These are phyloP conservation scores for Rhipidocladum racemiflorum DNA, from an alignment of 176 grass and related monocot species.

Conservation along the genomic window DNA sequence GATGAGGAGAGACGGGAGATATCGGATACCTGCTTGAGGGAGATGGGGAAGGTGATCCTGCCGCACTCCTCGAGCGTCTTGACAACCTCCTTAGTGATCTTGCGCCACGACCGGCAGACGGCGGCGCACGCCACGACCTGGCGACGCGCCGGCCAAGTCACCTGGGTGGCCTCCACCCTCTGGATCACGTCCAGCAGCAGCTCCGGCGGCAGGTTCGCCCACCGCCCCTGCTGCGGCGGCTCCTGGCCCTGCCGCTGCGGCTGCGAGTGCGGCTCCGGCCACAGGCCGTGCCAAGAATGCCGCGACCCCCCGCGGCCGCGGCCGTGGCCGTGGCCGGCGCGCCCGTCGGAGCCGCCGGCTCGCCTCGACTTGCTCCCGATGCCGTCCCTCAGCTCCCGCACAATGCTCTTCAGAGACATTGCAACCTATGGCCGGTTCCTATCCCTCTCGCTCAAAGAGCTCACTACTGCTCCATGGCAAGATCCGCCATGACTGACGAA, in stretches of 20 bases:
- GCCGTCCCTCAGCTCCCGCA: constrained; percentile 78
- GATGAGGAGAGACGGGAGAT: neutral
- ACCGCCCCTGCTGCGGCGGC: constrained; percentile 63
- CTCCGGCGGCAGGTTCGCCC: constrained; percentile 91
- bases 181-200: constrained; percentile 92
- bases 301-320: constrained; percentile 43
- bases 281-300: constrained; percentile 59
- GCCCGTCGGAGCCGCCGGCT: constrained; percentile 35
- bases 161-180: constrained; percentile 84
- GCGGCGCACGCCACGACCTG: constrained; percentile 78
- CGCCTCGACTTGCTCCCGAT: constrained; percentile 81
- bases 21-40: constrained; percentile 79
- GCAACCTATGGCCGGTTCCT: constrained; percentile 6
- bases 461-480: constrained; percentile 33
- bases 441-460: constrained; percentile 27
- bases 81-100: constrained; percentile 86
- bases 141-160: constrained; percentile 73
- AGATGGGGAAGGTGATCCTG: constrained; percentile 94
- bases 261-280: constrained; percentile 46
- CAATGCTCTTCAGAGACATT: constrained; percentile 91
- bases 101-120: constrained; percentile 88
- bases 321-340: constrained; percentile 41
- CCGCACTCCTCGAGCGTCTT: constrained; percentile 81
- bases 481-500: constrained; percentile 45
- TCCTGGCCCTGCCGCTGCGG: constrained; percentile 46